Conservation (phyloP, 257 asterid species). For the Solanum ossicruentum region DNA sequence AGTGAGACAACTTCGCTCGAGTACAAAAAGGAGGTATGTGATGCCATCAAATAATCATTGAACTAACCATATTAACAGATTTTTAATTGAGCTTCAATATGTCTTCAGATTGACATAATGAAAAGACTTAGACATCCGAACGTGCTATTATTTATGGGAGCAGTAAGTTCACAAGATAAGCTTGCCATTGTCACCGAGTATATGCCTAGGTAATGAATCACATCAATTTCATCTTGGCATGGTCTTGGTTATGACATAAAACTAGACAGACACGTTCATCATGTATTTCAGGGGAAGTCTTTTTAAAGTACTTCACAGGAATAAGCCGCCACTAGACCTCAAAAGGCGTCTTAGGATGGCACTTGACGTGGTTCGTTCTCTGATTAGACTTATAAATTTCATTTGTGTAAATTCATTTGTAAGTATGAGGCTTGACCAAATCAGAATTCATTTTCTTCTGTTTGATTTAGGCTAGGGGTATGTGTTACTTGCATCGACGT, state of each 20-base stretch:
- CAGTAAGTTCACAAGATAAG: constrained; percentile 44
- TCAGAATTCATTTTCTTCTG: background rate
- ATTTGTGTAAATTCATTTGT: background rate
- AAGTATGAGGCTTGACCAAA: background rate
- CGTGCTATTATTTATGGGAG: constrained; percentile 75
- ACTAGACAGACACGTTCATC: background rate
- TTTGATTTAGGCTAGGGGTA: constrained; percentile 57
- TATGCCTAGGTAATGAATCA: constrained; percentile 36
- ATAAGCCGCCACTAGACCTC: constrained; percentile 40
- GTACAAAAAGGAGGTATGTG: constrained; percentile 55
- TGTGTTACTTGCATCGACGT: constrained; percentile 68
- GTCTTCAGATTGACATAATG: constrained; percentile 51
- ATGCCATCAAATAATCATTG: background rate
- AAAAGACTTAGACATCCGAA: constrained; percentile 70
- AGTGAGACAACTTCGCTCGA: constrained; percentile 28
- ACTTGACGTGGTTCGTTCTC: constrained; percentile 51
- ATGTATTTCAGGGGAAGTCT: constrained; percentile 59
- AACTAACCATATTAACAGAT: background rate
- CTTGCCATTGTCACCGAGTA: constrained; percentile 62
- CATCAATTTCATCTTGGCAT: background rate
- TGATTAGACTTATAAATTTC: background rate
- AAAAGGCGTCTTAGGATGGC: constrained; percentile 63
- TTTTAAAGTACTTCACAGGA: constrained; percentile 47
- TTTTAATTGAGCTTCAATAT: background rate
- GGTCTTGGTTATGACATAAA: background rate